Base-by-base conservation (phyloP, 73 alveolate species). In the Paramecium octaurelia region DNA sequence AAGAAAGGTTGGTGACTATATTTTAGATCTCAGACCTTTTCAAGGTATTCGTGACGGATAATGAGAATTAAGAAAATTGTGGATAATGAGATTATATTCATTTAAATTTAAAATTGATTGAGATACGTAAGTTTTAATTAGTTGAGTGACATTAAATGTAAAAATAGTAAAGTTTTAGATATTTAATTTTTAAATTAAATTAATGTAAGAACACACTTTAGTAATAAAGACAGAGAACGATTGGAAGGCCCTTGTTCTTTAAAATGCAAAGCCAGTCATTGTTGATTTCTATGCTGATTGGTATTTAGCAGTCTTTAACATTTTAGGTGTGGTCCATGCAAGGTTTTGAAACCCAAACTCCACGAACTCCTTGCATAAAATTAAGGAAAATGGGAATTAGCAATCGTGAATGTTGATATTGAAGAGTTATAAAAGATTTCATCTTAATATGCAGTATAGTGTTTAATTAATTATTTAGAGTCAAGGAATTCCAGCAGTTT, bases 221-320 rank as follows among this genome's bases (percentile, higher is more conserved):
- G 5, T 8, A 2, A 80, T 80, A 29, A 20, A 80, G n/a, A 20
- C 70, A 21, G 23, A 16, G 20, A 23, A 36, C 3, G 91, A 80
- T 80, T 80, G 91, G 91, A 64, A 80, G 10, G 3, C 6, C 2
- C 76, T 12, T 4, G 91, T 80, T 11, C 75, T 80, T 21, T 2
- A 4, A 20, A 80, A 46, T 80, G 50, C 18, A 77, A 88, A 93
- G 50, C 97, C 97, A 35, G 95, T 93, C 38, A 84, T 95, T 85
- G 93, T 95, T 20, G 96, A 93, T 88, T 95, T 95, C 73, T 95
- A 92, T 69, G 97, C 97, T 2, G 94, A 95, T 24, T 95, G 97
- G 97, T 73, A 6, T 73, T 34, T 31, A 40, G 10, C 6, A 2
- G 35, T 18, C 36, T 4, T 34, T 8, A 35, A 36, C 2, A 0